These are phyloP conservation scores for Trichoderma sp. DNA, from an alignment of 2,329 filamentous ascomycete species.

Conservation along the genomic window DNA sequence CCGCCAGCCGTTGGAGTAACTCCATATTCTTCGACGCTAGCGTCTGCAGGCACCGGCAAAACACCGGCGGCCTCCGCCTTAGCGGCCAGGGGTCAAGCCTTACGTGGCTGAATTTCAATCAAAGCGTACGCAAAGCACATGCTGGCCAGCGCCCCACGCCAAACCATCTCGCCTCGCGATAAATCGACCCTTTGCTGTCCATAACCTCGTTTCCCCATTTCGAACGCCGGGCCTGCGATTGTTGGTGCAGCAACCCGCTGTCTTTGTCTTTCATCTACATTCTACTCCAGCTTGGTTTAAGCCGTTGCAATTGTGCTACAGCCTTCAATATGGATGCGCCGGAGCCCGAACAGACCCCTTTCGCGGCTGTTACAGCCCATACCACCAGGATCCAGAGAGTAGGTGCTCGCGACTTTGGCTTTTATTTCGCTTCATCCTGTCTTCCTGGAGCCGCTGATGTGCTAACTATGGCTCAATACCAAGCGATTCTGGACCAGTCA, in stretches of 20 bases:
- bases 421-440: not conserved
- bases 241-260: not conserved
- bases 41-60: constrained; percentile 6
- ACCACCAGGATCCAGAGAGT: constrained; percentile 75
- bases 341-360: constrained; percentile 88
- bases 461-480: constrained; percentile 62
- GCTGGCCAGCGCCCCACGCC: constrained; percentile 19
- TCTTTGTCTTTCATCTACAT: not conserved
- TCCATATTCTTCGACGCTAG: not conserved
- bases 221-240: not conserved
- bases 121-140: constrained; percentile 13
- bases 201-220: not conserved
- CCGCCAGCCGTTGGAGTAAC: not conserved
- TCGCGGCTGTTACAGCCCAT: constrained; percentile 84
- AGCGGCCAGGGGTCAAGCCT: constrained; percentile 7
- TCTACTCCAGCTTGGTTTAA: not conserved
- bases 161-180: constrained; percentile 11
- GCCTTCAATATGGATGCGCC: constrained; percentile 71
- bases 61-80: not conserved
- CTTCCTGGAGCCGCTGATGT: not conserved
- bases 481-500: constrained; percentile 89
- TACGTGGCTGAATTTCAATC: constrained; percentile 19
- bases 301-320: not conserved
- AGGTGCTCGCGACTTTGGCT: constrained; percentile 31
- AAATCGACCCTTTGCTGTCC: not conserved